A percentile compares a stretch with the other conserved stretches of the same genome.
These are phyloP conservation scores for Chlorokybus atmophyticus DNA, from an alignment of 139 green algal species.

Conservation along the genomic window DNA sequence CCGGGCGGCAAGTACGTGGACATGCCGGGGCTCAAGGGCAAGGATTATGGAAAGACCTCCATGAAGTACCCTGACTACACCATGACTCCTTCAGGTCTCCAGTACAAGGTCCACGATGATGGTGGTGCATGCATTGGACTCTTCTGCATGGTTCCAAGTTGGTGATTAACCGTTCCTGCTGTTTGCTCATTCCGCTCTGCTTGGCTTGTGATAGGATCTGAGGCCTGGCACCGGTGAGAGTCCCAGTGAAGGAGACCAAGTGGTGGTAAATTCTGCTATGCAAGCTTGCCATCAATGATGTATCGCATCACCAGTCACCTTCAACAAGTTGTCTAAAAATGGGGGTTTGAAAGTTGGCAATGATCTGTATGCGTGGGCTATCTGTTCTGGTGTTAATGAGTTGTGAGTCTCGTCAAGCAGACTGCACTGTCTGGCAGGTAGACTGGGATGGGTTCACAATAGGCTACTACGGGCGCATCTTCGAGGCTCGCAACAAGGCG, in stretches of 20 bases:
- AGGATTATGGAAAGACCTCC: conserved; percentile 81
- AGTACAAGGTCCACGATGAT: conserved; percentile 37
- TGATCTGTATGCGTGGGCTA: not conserved
- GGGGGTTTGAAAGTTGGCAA: not conserved
- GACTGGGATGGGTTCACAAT: conserved; percentile 93
- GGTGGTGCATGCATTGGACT: conserved; percentile 21
- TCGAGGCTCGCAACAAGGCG: conserved; percentile 38
- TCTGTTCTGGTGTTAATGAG: conserved; percentile 1
- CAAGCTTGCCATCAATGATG: not conserved
- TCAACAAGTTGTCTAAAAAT: not conserved
- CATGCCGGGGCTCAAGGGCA: conserved; percentile 39
- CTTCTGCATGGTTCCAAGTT: not conserved
- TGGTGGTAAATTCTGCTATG: conserved; percentile 26
- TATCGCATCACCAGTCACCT: not conserved
- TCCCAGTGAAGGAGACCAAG: conserved; percentile 36
- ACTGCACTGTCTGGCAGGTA: conserved; percentile 27
- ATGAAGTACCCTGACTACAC: conserved; percentile 40
- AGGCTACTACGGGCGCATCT: conserved; percentile 51
- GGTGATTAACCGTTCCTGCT: not conserved
- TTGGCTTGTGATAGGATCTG: conserved; percentile 37
- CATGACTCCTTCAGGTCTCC: conserved; percentile 19
- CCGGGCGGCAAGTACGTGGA: too few species aligned
- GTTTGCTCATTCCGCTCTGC: not conserved
- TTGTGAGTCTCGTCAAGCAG: not conserved
- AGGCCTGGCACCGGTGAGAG: conserved; percentile 25